Percentiles rank a stretch among this genome's conserved stretches.
Evolutionary conservation across 2,329 filamentous ascomycete genomes (phyloP).

Genomic region (Fusarium gaditjirri): DNA sequence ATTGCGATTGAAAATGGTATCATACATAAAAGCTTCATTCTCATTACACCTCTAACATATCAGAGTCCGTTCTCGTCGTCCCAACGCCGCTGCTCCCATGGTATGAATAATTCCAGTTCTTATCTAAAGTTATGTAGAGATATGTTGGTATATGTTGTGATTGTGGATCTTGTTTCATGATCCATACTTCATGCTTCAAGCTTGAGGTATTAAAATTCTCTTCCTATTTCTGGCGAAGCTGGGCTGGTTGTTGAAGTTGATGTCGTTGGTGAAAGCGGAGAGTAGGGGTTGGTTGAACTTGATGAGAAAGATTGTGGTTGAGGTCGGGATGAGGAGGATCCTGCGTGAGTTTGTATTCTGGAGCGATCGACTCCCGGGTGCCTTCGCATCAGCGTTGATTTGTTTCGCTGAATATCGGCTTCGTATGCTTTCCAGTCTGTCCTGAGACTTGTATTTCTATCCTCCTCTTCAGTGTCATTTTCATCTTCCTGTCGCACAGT

Average conservation of each 20-base stretch:
- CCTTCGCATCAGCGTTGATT: slow-evolving; percentile 41
- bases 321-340: slow-evolving; percentile 24
- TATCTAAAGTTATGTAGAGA: neutral
- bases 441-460: slow-evolving; percentile 33
- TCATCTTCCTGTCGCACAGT: slow-evolving; percentile 18
- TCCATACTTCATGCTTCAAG: neutral
- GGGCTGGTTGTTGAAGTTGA: slow-evolving; percentile 11
- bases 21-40: slow-evolving; percentile 2
- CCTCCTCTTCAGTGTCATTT: slow-evolving; percentile 37
- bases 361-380: slow-evolving; percentile 46
- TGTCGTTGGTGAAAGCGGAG: slow-evolving; percentile 26
- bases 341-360: slow-evolving; percentile 7
- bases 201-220: slow-evolving; percentile 10
- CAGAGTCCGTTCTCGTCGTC: neutral
- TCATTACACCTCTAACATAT: neutral
- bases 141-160: slow-evolving; percentile 1
- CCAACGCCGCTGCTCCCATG: slow-evolving; percentile 7
- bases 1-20: neutral
- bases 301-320: slow-evolving; percentile 24
- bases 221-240: slow-evolving; percentile 23
- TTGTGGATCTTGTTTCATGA: neutral
- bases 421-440: slow-evolving; percentile 56
- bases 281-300: slow-evolving; percentile 31
- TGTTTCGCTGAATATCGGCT: slow-evolving; percentile 47
- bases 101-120: slow-evolving; percentile 25